Conservation (phyloP, 768 basidiomycete species). For the Trametopsis cervina region DNA sequence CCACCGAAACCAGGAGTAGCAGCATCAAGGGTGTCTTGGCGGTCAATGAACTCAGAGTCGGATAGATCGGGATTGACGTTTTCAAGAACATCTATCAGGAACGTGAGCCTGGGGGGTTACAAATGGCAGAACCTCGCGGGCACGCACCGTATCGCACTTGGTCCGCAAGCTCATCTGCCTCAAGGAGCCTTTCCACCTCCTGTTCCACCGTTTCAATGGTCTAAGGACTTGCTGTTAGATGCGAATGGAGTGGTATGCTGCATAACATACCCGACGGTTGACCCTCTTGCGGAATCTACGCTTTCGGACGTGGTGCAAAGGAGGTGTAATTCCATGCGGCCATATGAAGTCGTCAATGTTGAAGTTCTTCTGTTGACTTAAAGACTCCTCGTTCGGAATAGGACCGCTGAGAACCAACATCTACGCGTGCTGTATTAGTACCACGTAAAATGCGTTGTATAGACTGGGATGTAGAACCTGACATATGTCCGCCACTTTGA, state of each 20-base stretch:
- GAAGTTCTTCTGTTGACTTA: slow-evolving; percentile 59
- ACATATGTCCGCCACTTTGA: slow-evolving; percentile 98
- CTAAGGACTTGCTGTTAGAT: slow-evolving; percentile 28
- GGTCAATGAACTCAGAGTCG: slow-evolving; percentile 81
- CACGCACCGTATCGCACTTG: slow-evolving; percentile 71
- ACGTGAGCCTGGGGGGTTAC: background rate
- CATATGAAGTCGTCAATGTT: slow-evolving; percentile 95
- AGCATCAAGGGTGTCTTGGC: slow-evolving; percentile 51
- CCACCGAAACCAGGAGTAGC: slow-evolving; percentile 64
- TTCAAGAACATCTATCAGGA: slow-evolving; percentile 66
- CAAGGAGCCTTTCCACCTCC: slow-evolving; percentile 82
- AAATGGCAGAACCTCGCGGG: too few relatives aligned
- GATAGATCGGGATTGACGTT: slow-evolving; percentile 89
- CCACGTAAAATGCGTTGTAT: too few relatives aligned
- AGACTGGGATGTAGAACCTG: slow-evolving; percentile 51
- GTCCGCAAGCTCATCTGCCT: slow-evolving; percentile 67
- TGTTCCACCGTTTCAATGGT: slow-evolving; percentile 93
- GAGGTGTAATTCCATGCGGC: slow-evolving; percentile 95
- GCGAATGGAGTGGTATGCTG: background rate
- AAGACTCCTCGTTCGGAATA: slow-evolving; percentile 61
- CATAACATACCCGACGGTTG: slow-evolving; percentile 58
- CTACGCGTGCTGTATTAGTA: slow-evolving; percentile 31
- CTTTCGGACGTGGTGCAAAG: slow-evolving; percentile 84
- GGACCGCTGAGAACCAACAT: slow-evolving; percentile 88
- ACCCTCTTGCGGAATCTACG: slow-evolving; percentile 88